These are phyloP conservation scores for Acanthamoeba sp. DNA, from an alignment of 208 protist species.

Conservation along the genomic window DNA sequence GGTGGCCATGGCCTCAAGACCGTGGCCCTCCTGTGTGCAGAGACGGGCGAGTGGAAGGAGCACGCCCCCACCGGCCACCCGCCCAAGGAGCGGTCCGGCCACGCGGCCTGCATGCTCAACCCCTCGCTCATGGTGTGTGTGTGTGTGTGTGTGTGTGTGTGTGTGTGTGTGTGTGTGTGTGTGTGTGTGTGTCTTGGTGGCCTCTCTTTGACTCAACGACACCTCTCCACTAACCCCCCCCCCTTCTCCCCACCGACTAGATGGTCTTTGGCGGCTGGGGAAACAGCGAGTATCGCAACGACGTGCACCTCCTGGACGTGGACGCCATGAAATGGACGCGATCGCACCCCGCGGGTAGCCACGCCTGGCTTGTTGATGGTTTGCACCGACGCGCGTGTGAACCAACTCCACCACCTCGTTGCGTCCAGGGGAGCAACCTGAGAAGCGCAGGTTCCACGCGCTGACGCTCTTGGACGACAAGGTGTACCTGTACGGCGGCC, in stretches of 20 bases:
- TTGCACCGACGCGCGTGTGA: no score
- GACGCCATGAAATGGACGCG: background rate
- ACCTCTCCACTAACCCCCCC: no score
- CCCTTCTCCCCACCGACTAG: background rate
- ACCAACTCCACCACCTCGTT: background rate
- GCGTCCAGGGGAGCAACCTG: background rate
- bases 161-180: no score
- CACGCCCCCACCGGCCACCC: background rate
- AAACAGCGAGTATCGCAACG: background rate
- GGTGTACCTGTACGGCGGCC: background rate
- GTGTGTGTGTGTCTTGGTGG: no score
- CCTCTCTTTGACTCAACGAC: background rate
- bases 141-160: no score
- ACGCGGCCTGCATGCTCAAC: conserved; percentile 3
- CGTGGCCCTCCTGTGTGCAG: no score
- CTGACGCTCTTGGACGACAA: background rate
- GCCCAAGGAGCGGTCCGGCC: background rate
- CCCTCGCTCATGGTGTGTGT: background rate
- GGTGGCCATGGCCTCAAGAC: no score
- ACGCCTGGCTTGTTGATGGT: no score
- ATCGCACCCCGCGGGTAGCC: background rate
- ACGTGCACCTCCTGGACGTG: conserved; percentile 3
- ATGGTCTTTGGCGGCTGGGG: conserved; percentile 49
- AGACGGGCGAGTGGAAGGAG: background rate
- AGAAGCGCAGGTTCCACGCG: conserved; percentile 6